Evolutionary conservation across 345 rosid genomes (phyloP), one percentile per base, ranked within the genome.

Genomic region (Aurinia saxatilis): DNA sequence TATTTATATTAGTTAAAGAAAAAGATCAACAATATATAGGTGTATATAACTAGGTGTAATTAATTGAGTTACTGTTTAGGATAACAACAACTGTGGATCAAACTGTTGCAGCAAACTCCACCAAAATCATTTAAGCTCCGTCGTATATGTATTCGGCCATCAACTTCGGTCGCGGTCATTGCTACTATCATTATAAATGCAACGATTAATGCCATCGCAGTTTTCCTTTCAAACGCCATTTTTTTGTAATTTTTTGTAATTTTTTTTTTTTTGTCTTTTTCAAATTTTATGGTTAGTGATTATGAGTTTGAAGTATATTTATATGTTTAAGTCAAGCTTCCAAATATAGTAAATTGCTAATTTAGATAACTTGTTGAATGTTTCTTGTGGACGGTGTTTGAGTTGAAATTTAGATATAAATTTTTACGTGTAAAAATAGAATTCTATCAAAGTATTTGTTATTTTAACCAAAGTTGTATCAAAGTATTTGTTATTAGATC

Each of bases 111-210:
- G 54, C 74, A 70, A 54, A 12, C 57, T 38, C 33, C 36, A 38
- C 74, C 74, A 47, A 62, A 53, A 21, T 54, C 44, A 45, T n/a
- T 14, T 62, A 70, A 70, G 63, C 63, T 54, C 10, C 74, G 39
- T 70, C 74, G 45, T 15, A 54, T 2, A 46, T 46, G 19, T 11
- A 30, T 27, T 3, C 1, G 30, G 30, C 63, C 50, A 61, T 54
- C 30, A 30, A 40, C 37, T 19, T 46, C 50, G 4, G 63, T 61
- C 8, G 44, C 19, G 0, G 18, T 54, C 36, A 42, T 14, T 37
- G 44, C 36, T 38, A 46, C 35, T 11, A 54, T 62, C 51, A 38
- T 44, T 60, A 27, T 1, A 37, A 30, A 5, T 46, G 61, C 2
- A 12, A 30, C 57, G 19, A 62, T 54, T 30, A 8, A 30, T 12